Conservation (phyloP, 306 rosid species). For the Dalbergia cochinchinensis region DNA sequence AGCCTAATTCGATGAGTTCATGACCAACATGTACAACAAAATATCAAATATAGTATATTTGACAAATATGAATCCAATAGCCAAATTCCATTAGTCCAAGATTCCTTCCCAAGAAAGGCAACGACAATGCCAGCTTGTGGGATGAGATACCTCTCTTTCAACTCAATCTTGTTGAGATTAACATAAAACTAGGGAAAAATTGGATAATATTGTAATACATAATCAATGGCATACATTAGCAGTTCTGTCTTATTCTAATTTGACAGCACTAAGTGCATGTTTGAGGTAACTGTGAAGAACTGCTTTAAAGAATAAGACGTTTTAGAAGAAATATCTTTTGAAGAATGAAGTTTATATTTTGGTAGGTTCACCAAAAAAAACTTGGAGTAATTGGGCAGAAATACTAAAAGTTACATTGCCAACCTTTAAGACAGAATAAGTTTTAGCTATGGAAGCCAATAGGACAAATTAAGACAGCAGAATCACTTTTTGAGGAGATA, state of each 20-base stretch:
- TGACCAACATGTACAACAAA: no score
- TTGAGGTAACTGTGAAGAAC: constrained; percentile 4
- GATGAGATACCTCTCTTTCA: constrained; percentile 6
- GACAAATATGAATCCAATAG: no score
- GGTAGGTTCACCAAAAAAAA: constrained; percentile 16
- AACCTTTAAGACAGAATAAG: constrained; percentile 24
- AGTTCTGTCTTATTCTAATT: constrained; percentile 9
- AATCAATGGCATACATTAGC: background rate
- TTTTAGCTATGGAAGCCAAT: constrained; percentile 30
- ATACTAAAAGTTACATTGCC: constrained; percentile 14
- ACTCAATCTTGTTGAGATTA: background rate
- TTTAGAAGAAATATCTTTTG: constrained; percentile 12
- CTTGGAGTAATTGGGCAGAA: background rate
- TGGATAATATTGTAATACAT: constrained; percentile 13
- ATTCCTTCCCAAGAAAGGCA: background rate
- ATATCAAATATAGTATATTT: no score
- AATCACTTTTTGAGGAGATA: constrained; percentile 22
- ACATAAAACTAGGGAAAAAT: background rate
- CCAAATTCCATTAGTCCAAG: background rate
- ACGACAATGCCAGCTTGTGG: constrained; percentile 1
- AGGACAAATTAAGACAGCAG: constrained; percentile 28
- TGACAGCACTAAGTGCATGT: background rate
- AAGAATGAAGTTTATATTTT: constrained; percentile 19
- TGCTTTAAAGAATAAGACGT: background rate
- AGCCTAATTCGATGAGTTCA: no score